Conservation (phyloP, 176 grass and related monocot species). For the Poa annua region DNA sequence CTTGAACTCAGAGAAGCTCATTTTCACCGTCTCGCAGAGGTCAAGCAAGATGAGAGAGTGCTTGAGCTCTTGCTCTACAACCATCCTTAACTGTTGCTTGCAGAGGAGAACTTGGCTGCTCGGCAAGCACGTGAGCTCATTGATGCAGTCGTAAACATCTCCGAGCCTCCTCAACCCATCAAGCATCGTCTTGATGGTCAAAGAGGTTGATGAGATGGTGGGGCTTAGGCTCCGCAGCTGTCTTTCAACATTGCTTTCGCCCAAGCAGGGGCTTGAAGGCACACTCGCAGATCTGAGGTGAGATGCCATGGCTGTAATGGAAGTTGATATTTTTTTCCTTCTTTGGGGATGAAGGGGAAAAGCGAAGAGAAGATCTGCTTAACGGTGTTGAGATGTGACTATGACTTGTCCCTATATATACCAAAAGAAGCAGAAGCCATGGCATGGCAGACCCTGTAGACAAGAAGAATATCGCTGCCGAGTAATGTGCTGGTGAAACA, state of each 20-base stretch:
- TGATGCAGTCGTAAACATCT: constrained; percentile 43
- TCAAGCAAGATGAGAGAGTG: constrained; percentile 50
- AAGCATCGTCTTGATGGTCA: constrained; percentile 7
- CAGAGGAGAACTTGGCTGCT: constrained; percentile 55
- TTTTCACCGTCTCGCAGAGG: constrained; percentile 40
- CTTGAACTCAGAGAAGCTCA: constrained; percentile 46
- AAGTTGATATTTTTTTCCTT: constrained; percentile 3
- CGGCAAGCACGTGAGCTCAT: constrained; percentile 43
- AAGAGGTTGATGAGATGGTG: constrained; percentile 10
- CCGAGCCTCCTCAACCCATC: constrained; percentile 31
- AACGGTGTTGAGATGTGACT: not conserved
- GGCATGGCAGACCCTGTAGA: not conserved
- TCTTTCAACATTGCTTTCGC: constrained; percentile 19
- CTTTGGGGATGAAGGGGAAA: constrained; percentile 10
- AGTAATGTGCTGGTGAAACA: constrained; percentile 25
- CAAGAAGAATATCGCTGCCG: constrained; percentile 38
- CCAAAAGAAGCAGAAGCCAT: constrained; percentile 33
- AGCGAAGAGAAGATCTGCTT: constrained; percentile 11
- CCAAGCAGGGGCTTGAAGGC: constrained; percentile 30
- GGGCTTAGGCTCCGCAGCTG: constrained; percentile 36
- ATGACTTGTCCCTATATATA: constrained; percentile 46
- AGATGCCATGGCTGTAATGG: constrained; percentile 36
- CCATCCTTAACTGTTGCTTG: constrained; percentile 37
- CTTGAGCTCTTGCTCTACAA: constrained; percentile 55
- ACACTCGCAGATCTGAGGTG: constrained; percentile 40